Percentiles rank a stretch among this genome's conserved stretches.
These are phyloP conservation scores for Aureococcus anophagefferens DNA, from an alignment of 108 stramenopile genomes.

Conservation along the genomic window DNA sequence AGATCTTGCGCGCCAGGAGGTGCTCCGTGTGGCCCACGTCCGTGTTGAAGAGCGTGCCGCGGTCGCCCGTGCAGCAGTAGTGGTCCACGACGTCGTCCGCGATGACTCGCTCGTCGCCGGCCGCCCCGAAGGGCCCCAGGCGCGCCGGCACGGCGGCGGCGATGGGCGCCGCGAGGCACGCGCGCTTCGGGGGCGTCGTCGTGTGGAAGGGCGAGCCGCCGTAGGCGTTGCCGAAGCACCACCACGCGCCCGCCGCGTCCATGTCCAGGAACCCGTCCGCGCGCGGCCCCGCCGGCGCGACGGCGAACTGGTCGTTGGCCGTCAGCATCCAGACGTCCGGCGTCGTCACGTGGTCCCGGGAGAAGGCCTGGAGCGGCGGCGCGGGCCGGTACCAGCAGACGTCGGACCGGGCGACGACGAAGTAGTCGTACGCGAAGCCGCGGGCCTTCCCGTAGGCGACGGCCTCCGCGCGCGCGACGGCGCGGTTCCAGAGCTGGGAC, in stretches of 20 bases:
- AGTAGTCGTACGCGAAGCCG: not conserved
- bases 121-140: not conserved
- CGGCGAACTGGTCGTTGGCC: not conserved
- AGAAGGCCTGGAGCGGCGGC: not conserved
- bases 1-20: not conserved
- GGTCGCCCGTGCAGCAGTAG: too few species aligned
- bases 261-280: not conserved
- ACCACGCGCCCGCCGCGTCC: not conserved
- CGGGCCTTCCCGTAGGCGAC: not conserved
- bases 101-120: too few species aligned
- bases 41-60: too few species aligned
- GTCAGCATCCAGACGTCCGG: not conserved
- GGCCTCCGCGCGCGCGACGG: too few species aligned
- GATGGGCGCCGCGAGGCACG: not conserved
- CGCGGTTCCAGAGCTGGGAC: not conserved
- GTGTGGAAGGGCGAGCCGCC: not conserved
- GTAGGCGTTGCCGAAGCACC: not conserved
- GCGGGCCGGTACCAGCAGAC: not conserved
- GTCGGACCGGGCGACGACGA: not conserved
- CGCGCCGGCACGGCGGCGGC: not conserved
- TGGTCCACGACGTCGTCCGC: too few species aligned
- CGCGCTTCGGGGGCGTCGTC: not conserved
- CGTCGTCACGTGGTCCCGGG: not conserved
- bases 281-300: not conserved
- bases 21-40: not conserved